phyloP scores from a whole-genome alignment of 768 basidiomycete species.

The Lactarius psammicola region DNA sequence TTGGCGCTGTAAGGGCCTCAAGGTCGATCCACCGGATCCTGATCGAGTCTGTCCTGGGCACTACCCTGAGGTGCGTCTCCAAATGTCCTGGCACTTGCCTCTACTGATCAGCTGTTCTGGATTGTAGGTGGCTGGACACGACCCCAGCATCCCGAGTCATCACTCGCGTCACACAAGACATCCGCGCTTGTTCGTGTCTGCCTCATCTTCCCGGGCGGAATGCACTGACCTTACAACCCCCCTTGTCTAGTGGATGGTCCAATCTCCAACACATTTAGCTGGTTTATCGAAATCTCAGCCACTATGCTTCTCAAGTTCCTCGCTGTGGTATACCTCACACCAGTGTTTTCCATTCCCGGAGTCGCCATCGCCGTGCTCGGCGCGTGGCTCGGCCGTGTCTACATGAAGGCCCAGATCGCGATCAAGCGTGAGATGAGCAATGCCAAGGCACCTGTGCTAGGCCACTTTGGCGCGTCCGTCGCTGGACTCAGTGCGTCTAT shows the following conservation, averaged over 20 bases:
- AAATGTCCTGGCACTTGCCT: too few relatives aligned
- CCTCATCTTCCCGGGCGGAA: neutral
- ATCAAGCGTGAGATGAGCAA: conserved; percentile 58
- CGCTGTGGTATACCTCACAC: conserved; percentile 41
- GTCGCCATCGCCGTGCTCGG: conserved; percentile 41
- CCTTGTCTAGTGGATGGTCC: conserved; percentile 38
- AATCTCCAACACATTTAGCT: conserved; percentile 31
- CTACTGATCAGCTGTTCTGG: neutral
- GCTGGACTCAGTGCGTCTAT: conserved; percentile 43
- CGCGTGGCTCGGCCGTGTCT: conserved; percentile 45
- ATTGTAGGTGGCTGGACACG: conserved; percentile 47
- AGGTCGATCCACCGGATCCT: conserved; percentile 52
- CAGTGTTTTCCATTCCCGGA: conserved; percentile 43
- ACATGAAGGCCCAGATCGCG: conserved; percentile 54
- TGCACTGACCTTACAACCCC: neutral
- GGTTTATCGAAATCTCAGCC: conserved; percentile 35
- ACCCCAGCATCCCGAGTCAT: conserved; percentile 59
- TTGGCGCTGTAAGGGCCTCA: conserved; percentile 53
- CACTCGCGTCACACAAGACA: conserved; percentile 65
- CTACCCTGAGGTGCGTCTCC: conserved; percentile 59
- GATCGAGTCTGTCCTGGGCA: conserved; percentile 52
- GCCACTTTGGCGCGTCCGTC: conserved; percentile 52
- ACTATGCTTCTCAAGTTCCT: conserved; percentile 39
- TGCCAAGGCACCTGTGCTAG: conserved; percentile 48
- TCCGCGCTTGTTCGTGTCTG: conserved; percentile 38